Conservation (phyloP, 352 stramenopile genomes). For the Phytophthora rubi region DNA sequence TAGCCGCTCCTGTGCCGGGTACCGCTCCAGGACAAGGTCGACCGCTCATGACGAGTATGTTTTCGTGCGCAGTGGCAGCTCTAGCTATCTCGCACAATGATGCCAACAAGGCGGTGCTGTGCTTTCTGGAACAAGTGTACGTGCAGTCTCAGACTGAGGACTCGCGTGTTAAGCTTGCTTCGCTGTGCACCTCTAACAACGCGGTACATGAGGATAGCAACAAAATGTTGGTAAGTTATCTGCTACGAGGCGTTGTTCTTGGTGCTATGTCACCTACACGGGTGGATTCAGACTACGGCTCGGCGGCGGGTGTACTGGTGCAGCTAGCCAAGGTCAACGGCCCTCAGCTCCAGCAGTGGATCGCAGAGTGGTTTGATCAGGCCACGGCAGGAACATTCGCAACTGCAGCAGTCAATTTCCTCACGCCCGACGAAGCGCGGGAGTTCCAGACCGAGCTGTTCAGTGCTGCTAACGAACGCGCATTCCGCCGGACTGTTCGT, state of each 20-base stretch:
- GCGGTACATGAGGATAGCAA: constrained; percentile 27
- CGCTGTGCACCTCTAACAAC: constrained; percentile 29
- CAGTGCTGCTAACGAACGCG: constrained; percentile 58
- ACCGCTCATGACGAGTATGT: constrained; percentile 76
- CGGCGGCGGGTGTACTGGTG: constrained; percentile 72
- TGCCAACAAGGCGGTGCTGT: constrained; percentile 93
- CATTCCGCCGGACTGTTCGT: constrained; percentile 75
- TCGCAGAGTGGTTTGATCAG: constrained; percentile 71
- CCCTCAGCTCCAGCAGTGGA: constrained; percentile 56
- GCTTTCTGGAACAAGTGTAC: constrained; percentile 88
- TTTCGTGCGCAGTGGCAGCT: constrained; percentile 87
- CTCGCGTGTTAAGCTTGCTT: constrained; percentile 27
- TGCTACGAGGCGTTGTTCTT: constrained; percentile 73
- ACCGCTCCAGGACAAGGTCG: constrained; percentile 3
- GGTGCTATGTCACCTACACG: constrained; percentile 62
- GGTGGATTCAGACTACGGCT: constrained; percentile 85
- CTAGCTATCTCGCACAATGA: constrained; percentile 94
- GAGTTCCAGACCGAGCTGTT: constrained; percentile 80
- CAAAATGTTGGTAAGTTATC: constrained; percentile 63
- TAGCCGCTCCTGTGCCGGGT: constrained; percentile 47
- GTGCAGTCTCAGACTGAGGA: constrained; percentile 26
- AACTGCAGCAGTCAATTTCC: constrained; percentile 53
- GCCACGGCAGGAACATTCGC: constrained; percentile 49
- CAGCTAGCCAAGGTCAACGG: constrained; percentile 77
- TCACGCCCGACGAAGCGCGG: constrained; percentile 61